phyloP scores from a whole-genome alignment of 2,329 filamentous ascomycete species.

The Clarireedia hainanense region DNA sequence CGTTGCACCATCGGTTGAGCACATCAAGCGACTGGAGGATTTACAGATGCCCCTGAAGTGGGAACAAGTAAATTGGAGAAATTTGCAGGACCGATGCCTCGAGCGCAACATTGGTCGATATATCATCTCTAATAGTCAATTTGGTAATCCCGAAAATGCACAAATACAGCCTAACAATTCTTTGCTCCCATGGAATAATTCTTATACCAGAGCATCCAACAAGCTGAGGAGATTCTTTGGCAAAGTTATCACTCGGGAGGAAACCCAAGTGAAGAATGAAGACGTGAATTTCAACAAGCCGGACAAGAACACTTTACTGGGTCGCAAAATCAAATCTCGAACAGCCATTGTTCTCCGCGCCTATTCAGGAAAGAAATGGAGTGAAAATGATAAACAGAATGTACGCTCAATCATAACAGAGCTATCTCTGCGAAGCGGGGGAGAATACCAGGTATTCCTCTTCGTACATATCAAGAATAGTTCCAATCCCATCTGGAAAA shows the following conservation, averaged over 20 bases:
- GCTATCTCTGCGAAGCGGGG: slow-evolving; percentile 65
- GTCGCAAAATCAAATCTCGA: slow-evolving; percentile 32
- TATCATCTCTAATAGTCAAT: neutral
- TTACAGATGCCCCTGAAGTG: slow-evolving; percentile 38
- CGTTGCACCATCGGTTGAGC: slow-evolving; percentile 8
- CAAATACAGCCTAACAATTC: neutral
- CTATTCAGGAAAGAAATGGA: slow-evolving; percentile 68
- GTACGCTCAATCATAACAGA: slow-evolving; percentile 75
- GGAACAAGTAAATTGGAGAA: slow-evolving; percentile 61
- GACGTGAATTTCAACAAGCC: neutral
- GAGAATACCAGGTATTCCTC: slow-evolving; percentile 73
- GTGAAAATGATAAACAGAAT: slow-evolving; percentile 69
- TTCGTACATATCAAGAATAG: slow-evolving; percentile 70
- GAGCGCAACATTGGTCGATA: slow-evolving; percentile 54
- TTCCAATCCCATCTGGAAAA: slow-evolving; percentile 49
- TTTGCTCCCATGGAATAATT: neutral
- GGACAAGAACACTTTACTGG: neutral
- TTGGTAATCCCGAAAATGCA: neutral
- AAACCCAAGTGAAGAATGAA: neutral
- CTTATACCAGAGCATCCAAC: neutral
- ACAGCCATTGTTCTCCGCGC: slow-evolving; percentile 71
- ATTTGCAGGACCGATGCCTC: slow-evolving; percentile 59
- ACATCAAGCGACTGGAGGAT: neutral
- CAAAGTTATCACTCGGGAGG: neutral
- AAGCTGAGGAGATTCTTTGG: neutral